Evolutionary conservation across 208 protist species (phyloP).

Genomic region (Angomonas deanei): DNA sequence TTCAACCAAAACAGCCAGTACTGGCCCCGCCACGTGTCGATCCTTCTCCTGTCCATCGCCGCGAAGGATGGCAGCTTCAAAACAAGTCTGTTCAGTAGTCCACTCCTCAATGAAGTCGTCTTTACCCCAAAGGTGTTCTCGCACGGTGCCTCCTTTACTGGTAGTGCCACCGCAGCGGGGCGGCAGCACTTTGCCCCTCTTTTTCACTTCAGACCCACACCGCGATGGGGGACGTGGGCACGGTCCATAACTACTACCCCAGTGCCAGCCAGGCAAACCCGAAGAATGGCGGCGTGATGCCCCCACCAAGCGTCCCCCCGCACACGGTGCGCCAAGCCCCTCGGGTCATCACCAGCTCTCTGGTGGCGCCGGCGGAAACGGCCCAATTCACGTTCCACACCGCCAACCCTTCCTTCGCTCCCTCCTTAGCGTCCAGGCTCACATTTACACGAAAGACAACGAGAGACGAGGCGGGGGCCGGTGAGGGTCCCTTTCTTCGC

Average conservation of each 20-base stretch:
- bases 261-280: neutral
- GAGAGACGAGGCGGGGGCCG: neutral
- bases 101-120: conserved; percentile 15
- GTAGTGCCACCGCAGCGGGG: neutral
- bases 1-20: neutral
- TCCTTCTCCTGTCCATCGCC: conserved; percentile 38
- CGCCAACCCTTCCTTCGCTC: neutral
- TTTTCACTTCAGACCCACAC: neutral
- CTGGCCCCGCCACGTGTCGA: conserved; percentile 35
- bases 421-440: neutral
- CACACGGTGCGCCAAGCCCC: neutral
- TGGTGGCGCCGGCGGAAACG: neutral
- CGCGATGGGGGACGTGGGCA: neutral
- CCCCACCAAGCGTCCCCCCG: neutral
- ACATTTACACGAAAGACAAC: neutral
- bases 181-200: neutral
- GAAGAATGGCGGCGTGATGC: neutral
- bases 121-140: neutral
- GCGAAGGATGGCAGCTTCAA: neutral
- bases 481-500: neutral
- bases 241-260: neutral
- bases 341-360: neutral
- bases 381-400: conserved; percentile 4
- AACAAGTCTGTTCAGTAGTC: conserved; percentile 13
- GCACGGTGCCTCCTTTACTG: neutral